Base-by-base conservation (phyloP, 305 asterid genomes). In the Ajuga reptans region DNA sequence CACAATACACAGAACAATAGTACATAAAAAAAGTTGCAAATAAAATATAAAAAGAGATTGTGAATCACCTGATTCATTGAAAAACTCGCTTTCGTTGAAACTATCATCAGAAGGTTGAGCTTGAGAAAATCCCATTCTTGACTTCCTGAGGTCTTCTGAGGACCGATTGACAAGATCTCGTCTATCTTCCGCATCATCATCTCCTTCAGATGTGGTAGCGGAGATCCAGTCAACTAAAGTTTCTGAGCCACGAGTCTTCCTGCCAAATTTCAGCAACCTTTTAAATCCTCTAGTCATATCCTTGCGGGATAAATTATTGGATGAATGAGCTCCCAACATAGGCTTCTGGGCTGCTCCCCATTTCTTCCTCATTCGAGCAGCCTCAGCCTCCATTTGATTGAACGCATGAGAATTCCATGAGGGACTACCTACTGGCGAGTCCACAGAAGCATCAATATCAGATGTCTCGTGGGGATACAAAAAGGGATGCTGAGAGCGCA, bases 331-430 rank as follows among this genome's bases (percentile, higher is more conserved):
- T 63, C 72, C 85, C 39, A 79, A 69, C 77, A 73, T 69, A 56
- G 83, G 78, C 74, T 79, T 79, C 60, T 76, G 78, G 18, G 78
- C 74, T 10, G 80, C 68, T 75, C 96, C 98, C 98, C 98, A 92
- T 81, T 85, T 92, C 80, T 86, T 92, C 81, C 96, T 86, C 92
- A 87, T 87, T 74, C 92, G 84, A 75, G 90, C 79, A 42, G 89
- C 91, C 70, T 91, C 95, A 27, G 78, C 60, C 78, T 89, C 97
- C 54, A 72, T 73, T 69, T 85, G 93, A 72, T 80, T 89, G 49
- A 87, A 75, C 53, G 92, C 78, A 66, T 89, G 83, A 12, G 90
- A 89, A 77, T 86, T 89, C 96, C 96, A 86, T 10, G 96, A 89
- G 60, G 91, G 95, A 79, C 98, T 91, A 49, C 95, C 93, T 34